Evolutionary conservation across 768 basidiomycete genomes (phyloP).

Genomic region (Boletus speciosus): DNA sequence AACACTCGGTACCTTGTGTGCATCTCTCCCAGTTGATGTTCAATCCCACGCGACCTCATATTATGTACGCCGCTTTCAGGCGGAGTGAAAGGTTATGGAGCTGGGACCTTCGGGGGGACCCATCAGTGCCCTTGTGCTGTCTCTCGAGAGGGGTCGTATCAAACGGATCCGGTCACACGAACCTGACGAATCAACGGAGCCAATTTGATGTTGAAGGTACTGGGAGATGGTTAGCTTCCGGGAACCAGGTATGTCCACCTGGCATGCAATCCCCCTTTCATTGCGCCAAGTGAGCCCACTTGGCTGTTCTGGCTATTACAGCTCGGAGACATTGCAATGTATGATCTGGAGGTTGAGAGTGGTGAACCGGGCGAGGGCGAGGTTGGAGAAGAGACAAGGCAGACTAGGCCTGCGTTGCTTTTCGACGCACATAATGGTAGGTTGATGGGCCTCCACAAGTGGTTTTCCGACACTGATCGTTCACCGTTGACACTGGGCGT

Average conservation of each 20-base stretch:
- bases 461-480: not conserved
- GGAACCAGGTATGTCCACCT: conserved; percentile 55
- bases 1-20: not conserved
- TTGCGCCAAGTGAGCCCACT: not conserved
- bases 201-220: conserved; percentile 73
- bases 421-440: conserved; percentile 60
- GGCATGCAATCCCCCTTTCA: not conserved
- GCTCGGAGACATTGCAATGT: conserved; percentile 59
- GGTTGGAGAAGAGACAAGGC: conserved; percentile 4
- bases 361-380: conserved; percentile 3
- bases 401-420: conserved; percentile 28
- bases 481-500: not conserved
- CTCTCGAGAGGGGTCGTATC: conserved; percentile 18
- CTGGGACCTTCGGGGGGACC: conserved; percentile 75
- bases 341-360: conserved; percentile 40
- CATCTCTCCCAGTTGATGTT: conserved; percentile 57
- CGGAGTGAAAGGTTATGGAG: conserved; percentile 54
- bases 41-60: conserved; percentile 65
- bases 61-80: conserved; percentile 79
- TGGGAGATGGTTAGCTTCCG: conserved; percentile 61
- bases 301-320: conserved; percentile 23
- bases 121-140: conserved; percentile 39
- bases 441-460: conserved; percentile 5
- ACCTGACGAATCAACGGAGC: conserved; percentile 68
- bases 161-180: not conserved